Percentiles rank a stretch among this genome's conserved stretches.
These are phyloP conservation scores for Blastobotrys mokoenaii DNA, from an alignment of 805 yeast species.

Conservation along the genomic window DNA sequence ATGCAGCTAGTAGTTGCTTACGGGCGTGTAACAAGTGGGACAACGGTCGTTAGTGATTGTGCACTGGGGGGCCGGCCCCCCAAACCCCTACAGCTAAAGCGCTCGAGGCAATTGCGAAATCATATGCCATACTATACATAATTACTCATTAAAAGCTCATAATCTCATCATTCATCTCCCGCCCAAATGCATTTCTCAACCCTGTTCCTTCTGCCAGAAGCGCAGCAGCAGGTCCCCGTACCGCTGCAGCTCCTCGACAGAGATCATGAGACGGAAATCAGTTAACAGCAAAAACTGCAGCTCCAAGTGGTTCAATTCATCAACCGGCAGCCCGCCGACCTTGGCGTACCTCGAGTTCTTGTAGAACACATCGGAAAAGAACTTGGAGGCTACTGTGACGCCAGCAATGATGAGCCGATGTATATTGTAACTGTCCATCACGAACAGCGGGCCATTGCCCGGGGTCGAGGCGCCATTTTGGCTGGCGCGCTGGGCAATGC, in stretches of 20 bases:
- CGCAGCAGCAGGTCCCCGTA: constrained; percentile 80
- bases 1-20: too few species aligned
- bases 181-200: too few species aligned
- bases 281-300: constrained; percentile 75
- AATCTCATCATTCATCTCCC: neutral
- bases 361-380: constrained; percentile 89
- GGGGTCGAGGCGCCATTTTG: neutral
- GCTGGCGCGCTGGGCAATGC: constrained; percentile 65
- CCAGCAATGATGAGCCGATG: constrained; percentile 92
- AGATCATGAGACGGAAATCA: constrained; percentile 81
- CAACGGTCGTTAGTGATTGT: too few species aligned
- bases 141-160: too few species aligned
- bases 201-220: constrained; percentile 54
- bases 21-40: too few species aligned
- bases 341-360: constrained; percentile 91
- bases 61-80: too few species aligned
- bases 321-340: constrained; percentile 87
- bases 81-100: too few species aligned
- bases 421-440: constrained; percentile 92
- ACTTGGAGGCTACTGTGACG: constrained; percentile 89
- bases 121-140: neutral
- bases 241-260: constrained; percentile 81
- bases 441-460: constrained; percentile 51
- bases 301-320: constrained; percentile 87
- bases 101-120: too few species aligned